Evolutionary conservation across 1,284 basidiomycete species (phyloP), one percentile per base, ranked within the genome.

Genomic region (Leccinum pachyderme): DNA sequence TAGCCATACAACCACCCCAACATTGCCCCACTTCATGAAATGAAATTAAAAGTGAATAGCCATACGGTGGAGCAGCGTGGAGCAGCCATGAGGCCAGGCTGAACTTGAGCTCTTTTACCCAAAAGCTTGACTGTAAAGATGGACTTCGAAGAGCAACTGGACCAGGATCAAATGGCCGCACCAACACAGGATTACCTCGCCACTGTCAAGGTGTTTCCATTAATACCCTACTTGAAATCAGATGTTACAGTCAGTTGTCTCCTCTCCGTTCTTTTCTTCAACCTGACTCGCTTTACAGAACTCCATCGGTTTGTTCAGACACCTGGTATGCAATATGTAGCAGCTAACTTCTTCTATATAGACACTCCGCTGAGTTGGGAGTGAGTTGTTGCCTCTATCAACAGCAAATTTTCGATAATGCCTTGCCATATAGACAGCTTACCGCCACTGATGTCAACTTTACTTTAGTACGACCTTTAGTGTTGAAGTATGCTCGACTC

Each of bases 361-460:
- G 93, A 95, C 65, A 83, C 84, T 47, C 81, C 89, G 6, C 70
- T 95, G 50, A 86, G 81, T 53, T 94, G 91, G 92, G 91, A 93
- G 81, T 86, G 61, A 72, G 86, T 83, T 53, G 55, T 64, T 61
- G 24, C 32, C 13, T 37, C 12, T n/a, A 18, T 55, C 7, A 2
- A 33, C 53, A 28, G 22, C 33, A 11, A 47, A 4, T 49, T 47
- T 33, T 54, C 43, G 27, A 55, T 24, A 35, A 37, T 47, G 29
- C 24, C 8, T 49, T 44, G 28, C 45, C 46, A 24, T 49, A 90
- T 49, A 90, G 87, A 13, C 89, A 92, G 65, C 77, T 93, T 52
- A 87, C 84, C 13, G 87, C 91, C 0, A 85, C 91, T 2, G 90
- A 93, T 62, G 81, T 95, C 73, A 91, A 92, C 66, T 93, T 93